Conservation (phyloP, 805 yeast species). For the Candida fluviatilis region DNA sequence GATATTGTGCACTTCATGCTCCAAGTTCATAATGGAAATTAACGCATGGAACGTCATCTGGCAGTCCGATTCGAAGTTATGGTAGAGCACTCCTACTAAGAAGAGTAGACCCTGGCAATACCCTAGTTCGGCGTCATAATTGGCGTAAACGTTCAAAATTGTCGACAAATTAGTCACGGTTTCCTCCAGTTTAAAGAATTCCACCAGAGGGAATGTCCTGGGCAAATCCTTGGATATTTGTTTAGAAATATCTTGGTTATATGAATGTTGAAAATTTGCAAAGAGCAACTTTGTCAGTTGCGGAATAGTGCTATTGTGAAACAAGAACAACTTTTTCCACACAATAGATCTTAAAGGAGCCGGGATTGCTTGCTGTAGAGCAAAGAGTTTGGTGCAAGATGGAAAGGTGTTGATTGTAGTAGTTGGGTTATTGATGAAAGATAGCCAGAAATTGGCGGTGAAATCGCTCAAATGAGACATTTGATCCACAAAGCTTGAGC, state of each 20-base stretch:
- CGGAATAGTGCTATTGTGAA: conserved; percentile 28
- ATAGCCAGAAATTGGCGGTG: conserved; percentile 42
- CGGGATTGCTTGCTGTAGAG: conserved; percentile 44
- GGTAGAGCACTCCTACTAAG: conserved; percentile 54
- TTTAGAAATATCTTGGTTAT: conserved; percentile 32
- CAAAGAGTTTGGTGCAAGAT: conserved; percentile 41
- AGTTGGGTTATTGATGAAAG: conserved; percentile 41
- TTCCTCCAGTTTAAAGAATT: conserved; percentile 40
- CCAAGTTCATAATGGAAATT: conserved; percentile 56
- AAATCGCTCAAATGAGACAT: conserved; percentile 14
- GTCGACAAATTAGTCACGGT: conserved; percentile 47
- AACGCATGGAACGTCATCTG: conserved; percentile 48
- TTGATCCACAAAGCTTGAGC: conserved; percentile 17
- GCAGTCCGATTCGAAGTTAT: conserved; percentile 28
- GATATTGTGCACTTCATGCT: conserved; percentile 44
- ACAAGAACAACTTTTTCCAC: conserved; percentile 39
- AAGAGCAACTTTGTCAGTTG: conserved; percentile 29
- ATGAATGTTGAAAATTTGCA: conserved; percentile 40
- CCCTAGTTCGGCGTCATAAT: conserved; percentile 62
- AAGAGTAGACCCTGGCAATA: conserved; percentile 67
- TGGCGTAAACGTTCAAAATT: conserved; percentile 57
- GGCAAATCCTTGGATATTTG: conserved; percentile 55
- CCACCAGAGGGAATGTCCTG: conserved; percentile 55
- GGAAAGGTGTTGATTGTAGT: conserved; percentile 45
- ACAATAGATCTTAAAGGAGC: conserved; percentile 38